These are phyloP conservation scores for Solanum chilense DNA, from an alignment of 257 asterid genomes.

Conservation along the genomic window DNA sequence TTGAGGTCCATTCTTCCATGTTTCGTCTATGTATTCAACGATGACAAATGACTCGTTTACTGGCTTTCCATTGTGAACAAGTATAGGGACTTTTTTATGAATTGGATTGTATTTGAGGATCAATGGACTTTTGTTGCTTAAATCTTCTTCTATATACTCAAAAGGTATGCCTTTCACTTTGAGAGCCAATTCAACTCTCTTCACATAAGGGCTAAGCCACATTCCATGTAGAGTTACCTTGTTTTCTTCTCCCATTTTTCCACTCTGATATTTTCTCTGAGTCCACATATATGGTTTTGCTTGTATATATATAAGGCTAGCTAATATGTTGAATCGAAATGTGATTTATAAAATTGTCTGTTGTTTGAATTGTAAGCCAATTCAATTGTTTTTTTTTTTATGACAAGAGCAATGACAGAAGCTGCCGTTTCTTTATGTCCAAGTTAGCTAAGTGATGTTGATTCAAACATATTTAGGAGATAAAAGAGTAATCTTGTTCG, in stretches of 20 bases:
- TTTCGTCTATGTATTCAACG: conserved; percentile 26
- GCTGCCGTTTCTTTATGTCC: not conserved
- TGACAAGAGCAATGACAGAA: not conserved
- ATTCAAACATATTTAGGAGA: not conserved
- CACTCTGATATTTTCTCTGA: not conserved
- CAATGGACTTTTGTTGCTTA: conserved; percentile 14
- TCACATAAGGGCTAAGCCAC: conserved; percentile 28
- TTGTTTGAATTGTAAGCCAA: not conserved
- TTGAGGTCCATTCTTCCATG: conserved; percentile 19
- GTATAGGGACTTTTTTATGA: not conserved
- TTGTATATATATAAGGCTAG: not conserved
- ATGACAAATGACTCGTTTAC: not conserved
- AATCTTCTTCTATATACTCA: conserved; percentile 31
- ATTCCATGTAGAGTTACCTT: conserved; percentile 22
- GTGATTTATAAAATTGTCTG: not conserved
- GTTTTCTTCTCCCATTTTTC: conserved; percentile 25
- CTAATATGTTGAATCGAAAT: not conserved
- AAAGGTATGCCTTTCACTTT: conserved; percentile 35
- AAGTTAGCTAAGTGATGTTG: not conserved
- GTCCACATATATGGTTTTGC: not conserved
- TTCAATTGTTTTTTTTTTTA: not conserved
- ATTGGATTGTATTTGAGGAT: not conserved
- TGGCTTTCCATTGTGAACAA: not conserved
- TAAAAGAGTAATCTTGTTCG: not conserved
- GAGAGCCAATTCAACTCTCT: conserved; percentile 38